Evolutionary conservation across 495 filamentous ascomycete species (phyloP), one percentile per base, ranked within the genome.

Genomic region (Bombardia bombarda): DNA sequence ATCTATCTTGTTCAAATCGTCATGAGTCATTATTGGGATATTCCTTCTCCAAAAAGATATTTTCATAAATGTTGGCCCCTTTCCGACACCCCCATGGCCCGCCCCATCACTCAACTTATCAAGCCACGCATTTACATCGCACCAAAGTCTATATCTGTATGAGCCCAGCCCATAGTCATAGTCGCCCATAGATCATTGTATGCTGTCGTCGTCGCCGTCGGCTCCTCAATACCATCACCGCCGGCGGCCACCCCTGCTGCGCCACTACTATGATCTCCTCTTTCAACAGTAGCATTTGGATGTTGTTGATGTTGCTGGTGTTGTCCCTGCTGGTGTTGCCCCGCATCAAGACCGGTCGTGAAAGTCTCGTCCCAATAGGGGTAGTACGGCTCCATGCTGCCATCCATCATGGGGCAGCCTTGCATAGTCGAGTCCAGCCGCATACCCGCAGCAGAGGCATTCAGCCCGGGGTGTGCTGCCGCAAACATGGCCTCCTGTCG

Each of bases 391-490:
- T 71, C 60, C 38, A 71, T 32, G 35, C 63, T 69, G 21, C 67
- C 65, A 40, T 72, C 67, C 42, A 69, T 53, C 65, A 72, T 70
- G 4, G 67, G 69, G 32, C 69, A 72, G 9, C 53, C 59, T 13
- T 23, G 18, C 19, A 47, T 19, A 26, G 35, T 23, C 5, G 45
- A 20, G 37, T 51, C 51, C 13, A 24, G 12, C 6, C 1, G 10
- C 13, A n/a, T n/a, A 5, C 7, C 13, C 10, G 24, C 7, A 3
- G 38, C 7, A 10, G 22, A 10, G 17, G 16, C 33, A 8, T n/a
- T 14, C 1, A 25, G 18, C 2, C 30, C 26, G 7, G 18, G 8
- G 21, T 7, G 2, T 16, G 16, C n/a, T 7, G 24, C 26, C 20
- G 45, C 18, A 34, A 35, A 24, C 21, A 22, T 14, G 16, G 35